Evolutionary conservation across 495 filamentous ascomycete genomes (phyloP).

Genomic region (Aspergillus nidulans): DNA sequence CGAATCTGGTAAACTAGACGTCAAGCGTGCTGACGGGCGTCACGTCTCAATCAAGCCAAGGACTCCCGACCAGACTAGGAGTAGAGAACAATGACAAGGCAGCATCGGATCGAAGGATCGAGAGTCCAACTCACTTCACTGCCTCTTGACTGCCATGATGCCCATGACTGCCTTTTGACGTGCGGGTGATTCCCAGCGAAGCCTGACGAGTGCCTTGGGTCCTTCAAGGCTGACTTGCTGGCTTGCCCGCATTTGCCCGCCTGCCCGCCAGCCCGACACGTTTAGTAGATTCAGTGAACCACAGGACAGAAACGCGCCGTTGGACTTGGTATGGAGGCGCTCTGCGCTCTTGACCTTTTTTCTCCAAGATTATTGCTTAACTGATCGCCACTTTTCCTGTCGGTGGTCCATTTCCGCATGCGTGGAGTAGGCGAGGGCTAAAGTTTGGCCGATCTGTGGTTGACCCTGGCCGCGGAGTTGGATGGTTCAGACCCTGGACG

Average conservation of each 20-base stretch:
- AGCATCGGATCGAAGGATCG: background rate
- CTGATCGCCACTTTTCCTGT: background rate
- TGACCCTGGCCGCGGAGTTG: background rate
- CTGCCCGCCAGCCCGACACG: background rate
- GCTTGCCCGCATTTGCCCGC: too few relatives aligned
- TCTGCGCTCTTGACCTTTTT: background rate
- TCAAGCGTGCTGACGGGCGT: background rate
- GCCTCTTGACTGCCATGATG: too few relatives aligned
- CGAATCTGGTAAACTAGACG: conserved; percentile 4
- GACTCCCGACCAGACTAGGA: too few relatives aligned
- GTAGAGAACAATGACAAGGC: background rate
- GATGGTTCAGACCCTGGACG: background rate
- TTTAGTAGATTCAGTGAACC: too few relatives aligned
- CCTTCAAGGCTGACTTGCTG: too few relatives aligned
- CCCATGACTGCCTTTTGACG: too few relatives aligned
- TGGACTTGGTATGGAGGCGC: conserved; percentile 13
- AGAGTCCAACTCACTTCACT: background rate
- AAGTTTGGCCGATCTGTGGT: background rate
- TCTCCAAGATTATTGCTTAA: conserved; percentile 2
- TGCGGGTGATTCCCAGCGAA: background rate
- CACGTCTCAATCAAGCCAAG: background rate
- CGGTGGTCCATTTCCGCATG: background rate
- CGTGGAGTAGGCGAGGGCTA: background rate
- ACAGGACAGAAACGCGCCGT: conserved; percentile 2
- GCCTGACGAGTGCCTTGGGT: conserved; percentile 1